phyloP scores from a whole-genome alignment of 2,329 filamentous ascomycete species.

The Zymoseptoria pseudotritici region DNA sequence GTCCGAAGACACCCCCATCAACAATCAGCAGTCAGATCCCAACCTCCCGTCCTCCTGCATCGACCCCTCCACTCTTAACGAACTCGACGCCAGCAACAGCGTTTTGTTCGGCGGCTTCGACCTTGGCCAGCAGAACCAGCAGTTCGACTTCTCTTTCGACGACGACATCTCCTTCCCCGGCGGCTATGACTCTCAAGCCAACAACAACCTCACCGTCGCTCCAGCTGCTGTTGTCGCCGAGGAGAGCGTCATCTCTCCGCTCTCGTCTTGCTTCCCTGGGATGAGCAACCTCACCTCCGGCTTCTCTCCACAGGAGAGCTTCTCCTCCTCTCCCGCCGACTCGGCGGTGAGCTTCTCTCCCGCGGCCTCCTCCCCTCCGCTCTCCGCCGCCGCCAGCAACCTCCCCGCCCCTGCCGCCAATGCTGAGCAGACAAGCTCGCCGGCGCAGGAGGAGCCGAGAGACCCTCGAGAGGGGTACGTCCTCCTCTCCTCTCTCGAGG shows the following conservation, averaged over 20 bases:
- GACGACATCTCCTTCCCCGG: not conserved
- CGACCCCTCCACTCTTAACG: not conserved
- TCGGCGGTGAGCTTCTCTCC: not conserved
- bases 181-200: not conserved
- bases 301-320: not conserved
- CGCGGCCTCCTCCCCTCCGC: not conserved
- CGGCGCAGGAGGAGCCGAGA: not conserved
- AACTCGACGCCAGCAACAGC: not conserved
- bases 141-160: not conserved
- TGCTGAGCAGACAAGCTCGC: not conserved
- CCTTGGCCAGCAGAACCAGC: not conserved
- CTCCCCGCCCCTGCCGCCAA: not conserved
- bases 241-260: not conserved
- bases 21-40: not conserved
- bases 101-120: not conserved
- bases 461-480: not conserved
- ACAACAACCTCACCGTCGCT: not conserved
- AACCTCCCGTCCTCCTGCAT: not conserved
- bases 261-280: not conserved
- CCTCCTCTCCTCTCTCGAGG: not conserved
- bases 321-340: not conserved
- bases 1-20: no score
- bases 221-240: not conserved
- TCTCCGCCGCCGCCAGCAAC: not conserved
- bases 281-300: not conserved